Evolutionary conservation across 1,139 yeast genomes (phyloP).

Genomic region (Wickerhamomyces sp.): DNA sequence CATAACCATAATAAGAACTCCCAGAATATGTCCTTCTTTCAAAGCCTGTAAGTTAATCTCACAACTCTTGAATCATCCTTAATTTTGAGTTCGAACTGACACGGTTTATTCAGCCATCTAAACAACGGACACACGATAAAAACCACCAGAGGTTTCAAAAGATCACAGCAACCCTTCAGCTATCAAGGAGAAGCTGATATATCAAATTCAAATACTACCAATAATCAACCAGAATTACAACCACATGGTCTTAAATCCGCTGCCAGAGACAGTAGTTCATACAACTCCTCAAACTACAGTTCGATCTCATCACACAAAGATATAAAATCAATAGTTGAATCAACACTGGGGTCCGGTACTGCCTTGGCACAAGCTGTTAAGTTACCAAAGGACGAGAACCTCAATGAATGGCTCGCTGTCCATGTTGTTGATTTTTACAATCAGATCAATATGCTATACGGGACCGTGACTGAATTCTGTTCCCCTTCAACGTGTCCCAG

Average conservation of each 20-base stretch:
- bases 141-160: slow-evolving; percentile 50
- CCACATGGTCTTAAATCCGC: slow-evolving; percentile 1
- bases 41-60: slow-evolving; percentile 34
- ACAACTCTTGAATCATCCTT: slow-evolving; percentile 2
- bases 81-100: not conserved
- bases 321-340: slow-evolving; percentile 82
- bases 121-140: slow-evolving; percentile 49
- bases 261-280: slow-evolving; percentile 16
- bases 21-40: slow-evolving; percentile 43
- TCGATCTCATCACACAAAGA: slow-evolving; percentile 60
- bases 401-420: slow-evolving; percentile 94
- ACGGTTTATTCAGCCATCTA: slow-evolving; percentile 16
- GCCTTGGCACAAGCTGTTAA: slow-evolving; percentile 89
- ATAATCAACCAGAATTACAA: slow-evolving; percentile 30
- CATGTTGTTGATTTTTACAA: slow-evolving; percentile 89
- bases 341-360: slow-evolving; percentile 89
- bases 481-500: slow-evolving; percentile 89
- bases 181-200: slow-evolving; percentile 25
- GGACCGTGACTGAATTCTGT: slow-evolving; percentile 94
- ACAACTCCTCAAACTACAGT: slow-evolving; percentile 23
- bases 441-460: slow-evolving; percentile 94
- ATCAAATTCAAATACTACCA: not conserved
- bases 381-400: slow-evolving; percentile 88
- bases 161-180: slow-evolving; percentile 7
- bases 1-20: not conserved